Evolutionary conservation across 768 basidiomycete genomes (phyloP), one percentile per base, ranked within the genome.

Genomic region (Boletellus emodensis): DNA sequence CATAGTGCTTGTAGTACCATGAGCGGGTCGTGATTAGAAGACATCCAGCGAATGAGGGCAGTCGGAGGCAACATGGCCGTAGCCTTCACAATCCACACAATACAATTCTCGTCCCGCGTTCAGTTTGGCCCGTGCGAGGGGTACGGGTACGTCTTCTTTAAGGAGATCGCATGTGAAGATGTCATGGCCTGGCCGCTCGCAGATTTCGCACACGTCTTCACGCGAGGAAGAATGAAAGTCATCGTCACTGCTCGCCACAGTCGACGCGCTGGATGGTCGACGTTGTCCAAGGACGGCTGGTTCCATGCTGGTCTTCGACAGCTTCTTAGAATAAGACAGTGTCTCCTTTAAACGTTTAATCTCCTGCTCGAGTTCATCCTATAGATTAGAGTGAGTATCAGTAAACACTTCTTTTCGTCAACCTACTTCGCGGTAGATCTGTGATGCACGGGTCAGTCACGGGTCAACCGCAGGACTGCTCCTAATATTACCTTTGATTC

Each of bases 291-390:
- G 36, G 20, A 73, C 74, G 18, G 48, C 51, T 2, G 67, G 66
- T 36, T 77, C 84, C 32, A 44, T 48, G 43, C 67, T 70, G 49
- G 77, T 78, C 54, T 71, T 73, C 28, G 82, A 80, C 15, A 73
- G 71, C 61, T 85, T 86, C 65, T 83, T 85, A 18, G 53, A 48
- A 40, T 80, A 78, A 6, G 79, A 63, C 37, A 89, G 72, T 59
- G 84, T 87, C 22, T 88, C 85, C 57, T 86, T 88, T 44, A 87
- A 68, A 10, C 79, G 78, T 61, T 91, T 87, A 30, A 94, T 65
- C 62, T 94, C 90, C 61, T 84, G 82, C 61, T 94, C 92, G 26
- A 95, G 80, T 56, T 93, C 91, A 61, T 93, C 92, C 82, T 90
- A 54, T 32, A 44, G 32, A 35, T 41, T 48, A 28, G 50, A 46